These are phyloP conservation scores for Remersonia thermophila DNA, from an alignment of 2,329 filamentous ascomycete species.

Conservation along the genomic window DNA sequence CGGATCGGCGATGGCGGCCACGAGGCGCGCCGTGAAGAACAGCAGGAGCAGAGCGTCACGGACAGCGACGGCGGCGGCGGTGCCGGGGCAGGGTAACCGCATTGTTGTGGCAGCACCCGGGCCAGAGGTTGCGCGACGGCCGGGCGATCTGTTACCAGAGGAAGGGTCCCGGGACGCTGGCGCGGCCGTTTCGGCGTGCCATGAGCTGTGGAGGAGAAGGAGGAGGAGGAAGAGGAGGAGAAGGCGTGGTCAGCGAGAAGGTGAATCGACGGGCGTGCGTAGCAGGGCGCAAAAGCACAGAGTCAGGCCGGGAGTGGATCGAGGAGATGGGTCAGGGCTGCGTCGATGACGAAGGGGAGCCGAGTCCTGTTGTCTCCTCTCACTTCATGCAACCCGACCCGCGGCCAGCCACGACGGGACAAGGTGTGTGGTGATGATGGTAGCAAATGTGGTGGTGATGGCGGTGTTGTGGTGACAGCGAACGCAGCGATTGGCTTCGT, in stretches of 20 bases:
- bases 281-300: too few species aligned
- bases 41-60: slow-evolving; percentile 17
- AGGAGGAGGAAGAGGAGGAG: too few species aligned
- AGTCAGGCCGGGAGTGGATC: too few species aligned
- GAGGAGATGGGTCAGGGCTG: background rate
- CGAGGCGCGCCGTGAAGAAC: slow-evolving; percentile 12
- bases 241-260: too few species aligned
- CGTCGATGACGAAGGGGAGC: background rate
- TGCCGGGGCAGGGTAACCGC: slow-evolving; percentile 17
- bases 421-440: background rate
- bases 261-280: too few species aligned
- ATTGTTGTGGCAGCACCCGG: slow-evolving; percentile 19
- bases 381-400: too few species aligned
- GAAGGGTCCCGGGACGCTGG: slow-evolving; percentile 17
- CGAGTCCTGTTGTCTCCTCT: too few species aligned
- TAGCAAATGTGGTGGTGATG: too few species aligned
- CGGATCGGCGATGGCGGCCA: slow-evolving; percentile 6
- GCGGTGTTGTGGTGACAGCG: too few species aligned
- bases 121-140: slow-evolving; percentile 8
- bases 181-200: slow-evolving; percentile 15
- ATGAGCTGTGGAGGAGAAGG: slow-evolving; percentile 15
- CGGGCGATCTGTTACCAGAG: slow-evolving; percentile 13
- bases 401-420: background rate
- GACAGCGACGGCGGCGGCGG: slow-evolving; percentile 16
- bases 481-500: too few species aligned